These are phyloP conservation scores for Huntiella moniliformis DNA, from an alignment of 2,329 filamentous ascomycete species.

Conservation along the genomic window DNA sequence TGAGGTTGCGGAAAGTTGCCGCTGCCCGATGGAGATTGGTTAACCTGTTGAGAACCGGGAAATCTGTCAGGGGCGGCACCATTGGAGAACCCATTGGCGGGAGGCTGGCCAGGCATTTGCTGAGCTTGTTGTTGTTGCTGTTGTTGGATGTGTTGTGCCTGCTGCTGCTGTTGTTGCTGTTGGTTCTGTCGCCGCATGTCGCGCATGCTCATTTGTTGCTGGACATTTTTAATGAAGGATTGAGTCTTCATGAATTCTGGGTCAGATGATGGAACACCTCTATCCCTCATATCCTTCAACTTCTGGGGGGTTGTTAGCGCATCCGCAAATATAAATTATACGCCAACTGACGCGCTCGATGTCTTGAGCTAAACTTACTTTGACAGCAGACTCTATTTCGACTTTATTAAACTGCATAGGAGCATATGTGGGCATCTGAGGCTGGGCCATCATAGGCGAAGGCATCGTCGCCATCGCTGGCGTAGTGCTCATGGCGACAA, in stretches of 20 bases:
- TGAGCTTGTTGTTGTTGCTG: constrained; percentile 13
- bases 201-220: constrained; percentile 38
- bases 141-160: constrained; percentile 23
- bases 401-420: constrained; percentile 5
- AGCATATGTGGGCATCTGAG: constrained; percentile 4
- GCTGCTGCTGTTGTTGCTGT: constrained; percentile 25
- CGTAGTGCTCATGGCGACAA: constrained; percentile 3
- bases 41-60: constrained; percentile 4
- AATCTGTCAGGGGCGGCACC: constrained; percentile 14
- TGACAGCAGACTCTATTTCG: constrained; percentile 10
- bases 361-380: constrained; percentile 1
- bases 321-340: neutral
- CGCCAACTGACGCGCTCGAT: neutral
- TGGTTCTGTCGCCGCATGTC: constrained; percentile 25
- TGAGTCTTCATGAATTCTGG: constrained; percentile 76
- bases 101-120: constrained; percentile 15
- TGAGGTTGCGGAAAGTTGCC: constrained; percentile 14
- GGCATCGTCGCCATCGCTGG: constrained; percentile 11
- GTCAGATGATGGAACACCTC: constrained; percentile 62
- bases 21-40: constrained; percentile 9
- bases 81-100: constrained; percentile 11
- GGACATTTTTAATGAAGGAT: constrained; percentile 53
- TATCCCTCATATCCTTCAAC: constrained; percentile 73
- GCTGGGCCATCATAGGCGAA: constrained; percentile 11
- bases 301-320: constrained; percentile 34